Evolutionary conservation across 495 filamentous ascomycete species (phyloP), one percentile per base, ranked within the genome.

Genomic region (Daldinia childiae): DNA sequence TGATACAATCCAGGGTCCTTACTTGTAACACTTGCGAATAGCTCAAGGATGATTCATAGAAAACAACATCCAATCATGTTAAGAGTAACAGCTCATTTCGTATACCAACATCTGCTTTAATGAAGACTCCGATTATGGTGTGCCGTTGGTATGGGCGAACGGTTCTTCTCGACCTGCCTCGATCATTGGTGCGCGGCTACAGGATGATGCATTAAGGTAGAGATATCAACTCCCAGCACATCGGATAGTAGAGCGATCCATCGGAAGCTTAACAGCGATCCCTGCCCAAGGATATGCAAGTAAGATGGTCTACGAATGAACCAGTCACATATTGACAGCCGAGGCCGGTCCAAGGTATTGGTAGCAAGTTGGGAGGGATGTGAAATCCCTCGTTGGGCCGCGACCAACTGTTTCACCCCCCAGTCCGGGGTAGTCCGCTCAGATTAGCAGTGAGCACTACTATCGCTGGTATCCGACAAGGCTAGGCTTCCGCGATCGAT

Each of bases 341-440:
- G 55, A 21, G 55, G 32, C 24, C 50, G 24, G 38, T 19, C 45
- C 34, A 62, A 48, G 29, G 12, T 30, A 26, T 19, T 43, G 36
- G 29, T 38, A 36, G 39, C 36, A 59, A 26, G 38, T 15, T 32
- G 45, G 38, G 17, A 34, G 5, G 19, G 54, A 29, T 34, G 38
- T 64, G 64, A 72, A 67, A 72, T 72, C 50, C 48, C 58, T 72
- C 70, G 57, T 72, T 68, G 56, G 70, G 60, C 64, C 56, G 64
- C 70, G 64, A 68, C 48, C 7, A 24, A 17, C 26, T 48, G 69
- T 72, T 72, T 72, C 69, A 72, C 11, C 34, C 34, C 34, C 34
- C 12, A 26, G 58, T 60, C 64, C 55, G 70, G 64, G 64, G 64
- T 61, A 43, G 12, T 72, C 64, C 29, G 58, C 59, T 27, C 30